Conservation (phyloP, 2,329 filamentous ascomycete species). For the Sclerotinia nivalis region DNA sequence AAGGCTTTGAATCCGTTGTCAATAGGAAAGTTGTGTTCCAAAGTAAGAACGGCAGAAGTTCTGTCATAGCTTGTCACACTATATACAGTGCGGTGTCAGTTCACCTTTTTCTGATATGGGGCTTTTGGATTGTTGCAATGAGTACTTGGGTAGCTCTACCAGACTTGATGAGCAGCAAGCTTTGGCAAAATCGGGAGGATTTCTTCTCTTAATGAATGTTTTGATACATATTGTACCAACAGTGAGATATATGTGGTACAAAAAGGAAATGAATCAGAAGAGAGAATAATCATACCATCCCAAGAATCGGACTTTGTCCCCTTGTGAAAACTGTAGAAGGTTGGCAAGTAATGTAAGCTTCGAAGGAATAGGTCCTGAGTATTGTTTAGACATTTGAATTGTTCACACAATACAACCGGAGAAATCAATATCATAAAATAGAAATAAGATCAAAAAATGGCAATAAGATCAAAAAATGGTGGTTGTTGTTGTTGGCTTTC, state of each 20-base stretch:
- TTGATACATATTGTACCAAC: not conserved
- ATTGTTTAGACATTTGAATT: slow-evolving; percentile 27
- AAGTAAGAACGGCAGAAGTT: slow-evolving; percentile 57
- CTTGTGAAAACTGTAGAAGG: slow-evolving; percentile 31
- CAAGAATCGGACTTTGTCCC: slow-evolving; percentile 84
- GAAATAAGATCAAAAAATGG: not conserved
- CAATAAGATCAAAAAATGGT: not conserved
- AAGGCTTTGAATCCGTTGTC: slow-evolving; percentile 50
- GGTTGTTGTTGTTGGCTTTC: not conserved
- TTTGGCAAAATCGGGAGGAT: too few relatives aligned
- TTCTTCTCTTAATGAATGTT: not conserved
- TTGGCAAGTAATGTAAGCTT: slow-evolving; percentile 38
- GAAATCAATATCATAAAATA: not conserved
- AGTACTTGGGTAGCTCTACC: not conserved
- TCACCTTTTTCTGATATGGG: not conserved
- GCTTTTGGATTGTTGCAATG: not conserved
- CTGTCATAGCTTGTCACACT: slow-evolving; percentile 62
- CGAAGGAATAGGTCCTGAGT: slow-evolving; percentile 38
- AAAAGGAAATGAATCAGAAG: not conserved
- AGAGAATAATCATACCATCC: slow-evolving; percentile 68
- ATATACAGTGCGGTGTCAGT: slow-evolving; percentile 24
- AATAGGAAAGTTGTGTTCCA: slow-evolving; percentile 67
- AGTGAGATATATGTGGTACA: too few relatives aligned
- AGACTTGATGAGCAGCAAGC: not conserved
- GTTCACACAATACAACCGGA: not conserved